Evolutionary conservation across 148 eudicot genomes (phyloP).

Genomic region (Persicaria tinctoria): DNA sequence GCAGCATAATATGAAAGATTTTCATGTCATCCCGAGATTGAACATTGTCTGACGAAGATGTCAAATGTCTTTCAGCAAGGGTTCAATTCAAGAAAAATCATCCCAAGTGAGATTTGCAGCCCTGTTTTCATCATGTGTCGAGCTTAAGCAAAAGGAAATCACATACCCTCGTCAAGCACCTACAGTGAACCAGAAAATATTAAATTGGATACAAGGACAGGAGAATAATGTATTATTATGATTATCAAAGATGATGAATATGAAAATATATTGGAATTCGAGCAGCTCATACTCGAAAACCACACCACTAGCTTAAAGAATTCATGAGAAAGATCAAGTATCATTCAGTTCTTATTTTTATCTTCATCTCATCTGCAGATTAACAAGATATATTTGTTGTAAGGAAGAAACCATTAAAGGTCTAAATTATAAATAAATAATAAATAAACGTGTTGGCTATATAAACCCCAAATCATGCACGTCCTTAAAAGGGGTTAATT

Average conservation of each 20-base stretch:
- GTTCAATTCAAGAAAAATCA: background rate
- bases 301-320: background rate
- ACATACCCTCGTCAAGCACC: conserved; percentile 5
- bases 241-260: too few species aligned
- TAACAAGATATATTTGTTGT: background rate
- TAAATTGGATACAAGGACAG: background rate
- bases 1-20: background rate
- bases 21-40: background rate
- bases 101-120: conserved; percentile 2
- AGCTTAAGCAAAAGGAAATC: background rate
- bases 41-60: background rate
- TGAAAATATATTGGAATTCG: too few species aligned
- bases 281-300: background rate
- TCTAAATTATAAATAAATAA: background rate
- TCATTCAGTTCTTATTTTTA: background rate
- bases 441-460: too few species aligned
- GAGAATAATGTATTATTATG: too few species aligned
- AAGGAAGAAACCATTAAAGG: background rate
- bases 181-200: background rate
- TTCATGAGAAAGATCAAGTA: background rate
- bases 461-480: too few species aligned
- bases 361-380: background rate
- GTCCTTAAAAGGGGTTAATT: too few species aligned
- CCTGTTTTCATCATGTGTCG: conserved; percentile 8
- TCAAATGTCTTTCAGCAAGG: background rate